These are phyloP conservation scores for Volutella citrinella DNA, from an alignment of 2,329 filamentous ascomycete genomes.

Conservation along the genomic window DNA sequence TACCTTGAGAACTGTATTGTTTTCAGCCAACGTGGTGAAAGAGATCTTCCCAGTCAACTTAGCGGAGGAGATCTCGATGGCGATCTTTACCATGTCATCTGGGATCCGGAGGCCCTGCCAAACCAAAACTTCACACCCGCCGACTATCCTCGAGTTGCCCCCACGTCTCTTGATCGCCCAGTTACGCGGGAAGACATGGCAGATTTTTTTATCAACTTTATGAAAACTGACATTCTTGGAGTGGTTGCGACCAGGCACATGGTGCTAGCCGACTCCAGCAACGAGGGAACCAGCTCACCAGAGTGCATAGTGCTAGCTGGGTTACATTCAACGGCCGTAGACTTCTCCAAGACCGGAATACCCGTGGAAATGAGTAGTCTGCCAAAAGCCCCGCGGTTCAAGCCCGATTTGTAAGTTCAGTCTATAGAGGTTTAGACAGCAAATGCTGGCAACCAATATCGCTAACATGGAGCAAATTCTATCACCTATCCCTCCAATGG, in stretches of 20 bases:
- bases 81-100: conserved; percentile 79
- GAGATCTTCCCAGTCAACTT: conserved; percentile 75
- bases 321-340: conserved; percentile 68
- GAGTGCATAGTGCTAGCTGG: conserved; percentile 56
- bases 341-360: conserved; percentile 74
- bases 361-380: conserved; percentile 46
- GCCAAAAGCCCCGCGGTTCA: conserved; percentile 35
- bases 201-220: conserved; percentile 77
- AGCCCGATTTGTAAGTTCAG: conserved; percentile 54
- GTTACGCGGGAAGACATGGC: conserved; percentile 68
- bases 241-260: conserved; percentile 64
- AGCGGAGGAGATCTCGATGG: conserved; percentile 83
- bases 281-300: conserved; percentile 46
- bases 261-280: conserved; percentile 58
- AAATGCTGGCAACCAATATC: not conserved
- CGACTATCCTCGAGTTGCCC: conserved; percentile 61
- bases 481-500: no score
- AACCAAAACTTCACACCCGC: conserved; percentile 52
- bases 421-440: no score
- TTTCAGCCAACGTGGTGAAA: conserved; percentile 67
- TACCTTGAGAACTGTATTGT: conserved; percentile 70
- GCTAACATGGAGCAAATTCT: conserved; percentile 25
- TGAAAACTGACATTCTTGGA: conserved; percentile 64
- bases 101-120: conserved; percentile 54
- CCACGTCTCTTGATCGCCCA: conserved; percentile 56